phyloP scores from a whole-genome alignment of 139 green algal genomes.

The Chlorella sp. region DNA sequence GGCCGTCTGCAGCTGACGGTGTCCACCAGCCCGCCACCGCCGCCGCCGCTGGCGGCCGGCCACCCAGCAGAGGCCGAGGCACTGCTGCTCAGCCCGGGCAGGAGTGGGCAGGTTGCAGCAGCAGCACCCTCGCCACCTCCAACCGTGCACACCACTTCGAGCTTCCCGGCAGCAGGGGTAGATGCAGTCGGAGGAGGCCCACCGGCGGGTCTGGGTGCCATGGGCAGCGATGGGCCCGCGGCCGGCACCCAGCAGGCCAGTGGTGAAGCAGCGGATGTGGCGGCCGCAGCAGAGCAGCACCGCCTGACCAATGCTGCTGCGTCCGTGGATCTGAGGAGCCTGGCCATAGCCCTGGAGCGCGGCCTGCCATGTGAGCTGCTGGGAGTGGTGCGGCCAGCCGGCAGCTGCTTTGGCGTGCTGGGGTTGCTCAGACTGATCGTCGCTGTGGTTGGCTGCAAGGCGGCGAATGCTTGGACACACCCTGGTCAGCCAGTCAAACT shows the following conservation, averaged over 20 bases:
- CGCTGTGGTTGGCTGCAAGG: too few relatives aligned
- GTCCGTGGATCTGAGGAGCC: slow-evolving; percentile 5
- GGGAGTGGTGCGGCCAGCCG: too few relatives aligned
- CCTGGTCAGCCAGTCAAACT: too few relatives aligned
- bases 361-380: slow-evolving; percentile 40
- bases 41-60: neutral
- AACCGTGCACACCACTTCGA: too few relatives aligned
- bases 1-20: neutral
- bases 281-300: slow-evolving; percentile 10
- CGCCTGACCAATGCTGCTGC: slow-evolving; percentile 2
- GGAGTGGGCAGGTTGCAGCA: too few relatives aligned
- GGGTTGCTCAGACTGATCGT: too few relatives aligned
- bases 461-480: too few relatives aligned
- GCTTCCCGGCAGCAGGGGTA: neutral
- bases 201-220: too few relatives aligned
- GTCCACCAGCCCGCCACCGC: neutral
- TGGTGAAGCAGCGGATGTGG: neutral
- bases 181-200: neutral
- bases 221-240: neutral
- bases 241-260: neutral
- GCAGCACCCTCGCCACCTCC: too few relatives aligned
- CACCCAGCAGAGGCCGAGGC: too few relatives aligned
- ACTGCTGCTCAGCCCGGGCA: too few relatives aligned
- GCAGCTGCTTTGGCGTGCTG: too few relatives aligned
- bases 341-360: slow-evolving; percentile 45